These are phyloP conservation scores for Amanita molliuscula DNA, from an alignment of 768 basidiomycete genomes.

Conservation along the genomic window DNA sequence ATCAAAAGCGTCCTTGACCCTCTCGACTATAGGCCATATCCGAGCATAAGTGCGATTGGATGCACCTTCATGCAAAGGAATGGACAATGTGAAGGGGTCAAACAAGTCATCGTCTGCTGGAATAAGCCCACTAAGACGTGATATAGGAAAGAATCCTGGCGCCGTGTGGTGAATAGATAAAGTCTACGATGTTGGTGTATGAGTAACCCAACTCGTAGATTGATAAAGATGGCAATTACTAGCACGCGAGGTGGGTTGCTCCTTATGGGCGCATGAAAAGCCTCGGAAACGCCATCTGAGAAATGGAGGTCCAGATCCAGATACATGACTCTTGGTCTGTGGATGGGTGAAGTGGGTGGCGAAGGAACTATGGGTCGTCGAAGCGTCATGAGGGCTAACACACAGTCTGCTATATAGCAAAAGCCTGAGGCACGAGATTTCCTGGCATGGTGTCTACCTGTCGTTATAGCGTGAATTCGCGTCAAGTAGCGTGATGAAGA, in stretches of 20 bases:
- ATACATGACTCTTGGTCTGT: slow-evolving; percentile 69
- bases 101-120: slow-evolving; percentile 18
- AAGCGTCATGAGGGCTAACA: slow-evolving; percentile 70
- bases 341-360: slow-evolving; percentile 6
- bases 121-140: slow-evolving; percentile 39
- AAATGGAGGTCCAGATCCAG: slow-evolving; percentile 91
- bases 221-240: slow-evolving; percentile 20
- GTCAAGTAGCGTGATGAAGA: slow-evolving; percentile 3
- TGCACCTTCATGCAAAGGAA: slow-evolving; percentile 71
- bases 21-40: slow-evolving; percentile 58
- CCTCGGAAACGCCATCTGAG: slow-evolving; percentile 79
- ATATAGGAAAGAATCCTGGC: slow-evolving; percentile 76
- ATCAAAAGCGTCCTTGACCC: slow-evolving; percentile 44
- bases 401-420: slow-evolving; percentile 89
- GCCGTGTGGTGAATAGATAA: slow-evolving; percentile 79
- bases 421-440: slow-evolving; percentile 77
- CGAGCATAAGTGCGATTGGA: slow-evolving; percentile 49
- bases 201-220: background rate
- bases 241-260: slow-evolving; percentile 31
- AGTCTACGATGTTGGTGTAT: slow-evolving; percentile 33
- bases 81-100: slow-evolving; percentile 64
- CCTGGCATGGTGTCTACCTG: slow-evolving; percentile 68
- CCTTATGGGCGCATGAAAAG: slow-evolving; percentile 41
- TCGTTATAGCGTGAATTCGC: background rate
- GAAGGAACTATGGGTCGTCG: slow-evolving; percentile 24